Evolutionary conservation across 2,329 filamentous ascomycete genomes (phyloP).

Genomic region (Cladobotryum protrusum): DNA sequence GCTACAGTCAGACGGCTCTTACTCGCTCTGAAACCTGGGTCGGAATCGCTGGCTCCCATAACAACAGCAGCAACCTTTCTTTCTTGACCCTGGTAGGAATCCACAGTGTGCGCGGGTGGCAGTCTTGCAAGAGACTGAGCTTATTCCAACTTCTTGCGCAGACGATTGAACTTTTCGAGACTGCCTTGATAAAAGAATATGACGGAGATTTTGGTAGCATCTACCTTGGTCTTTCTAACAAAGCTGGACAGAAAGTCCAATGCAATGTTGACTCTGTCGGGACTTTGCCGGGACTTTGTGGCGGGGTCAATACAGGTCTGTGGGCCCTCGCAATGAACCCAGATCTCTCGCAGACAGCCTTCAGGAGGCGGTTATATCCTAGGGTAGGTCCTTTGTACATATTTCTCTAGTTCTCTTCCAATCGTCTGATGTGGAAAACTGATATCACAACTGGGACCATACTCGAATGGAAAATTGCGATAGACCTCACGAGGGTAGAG

Average conservation of each 20-base stretch:
- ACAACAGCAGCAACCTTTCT: slow-evolving; percentile 17
- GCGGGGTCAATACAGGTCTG: background rate
- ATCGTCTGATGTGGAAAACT: background rate
- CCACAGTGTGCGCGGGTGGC: slow-evolving; percentile 10
- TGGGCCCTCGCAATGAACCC: slow-evolving; percentile 16
- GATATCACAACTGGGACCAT: slow-evolving; percentile 4
- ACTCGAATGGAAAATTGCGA: slow-evolving; percentile 7
- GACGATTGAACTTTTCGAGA: slow-evolving; percentile 3
- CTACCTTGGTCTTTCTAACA: slow-evolving; percentile 3
- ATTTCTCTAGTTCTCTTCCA: slow-evolving; percentile 3
- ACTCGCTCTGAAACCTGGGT: slow-evolving; percentile 13
- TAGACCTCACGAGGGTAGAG: slow-evolving; percentile 13
- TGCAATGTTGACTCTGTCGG: slow-evolving; percentile 14
- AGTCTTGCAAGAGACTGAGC: slow-evolving; percentile 8
- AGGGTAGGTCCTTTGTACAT: slow-evolving; percentile 1
- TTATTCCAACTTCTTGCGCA: slow-evolving; percentile 9
- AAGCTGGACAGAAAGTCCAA: slow-evolving; percentile 15
- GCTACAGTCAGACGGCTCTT: slow-evolving; percentile 14
- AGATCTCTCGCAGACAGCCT: slow-evolving; percentile 12
- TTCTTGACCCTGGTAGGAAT: slow-evolving; percentile 20
- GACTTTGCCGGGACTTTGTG: slow-evolving; percentile 11
- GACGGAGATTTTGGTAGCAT: slow-evolving; percentile 11
- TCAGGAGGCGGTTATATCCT: background rate
- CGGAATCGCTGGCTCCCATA: slow-evolving; percentile 11
- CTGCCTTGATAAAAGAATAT: slow-evolving; percentile 17